A percentile compares a stretch with the other conserved stretches of the same genome.
These are phyloP conservation scores for Fusarium secorum DNA, from an alignment of 2,329 filamentous ascomycete species.

Conservation along the genomic window DNA sequence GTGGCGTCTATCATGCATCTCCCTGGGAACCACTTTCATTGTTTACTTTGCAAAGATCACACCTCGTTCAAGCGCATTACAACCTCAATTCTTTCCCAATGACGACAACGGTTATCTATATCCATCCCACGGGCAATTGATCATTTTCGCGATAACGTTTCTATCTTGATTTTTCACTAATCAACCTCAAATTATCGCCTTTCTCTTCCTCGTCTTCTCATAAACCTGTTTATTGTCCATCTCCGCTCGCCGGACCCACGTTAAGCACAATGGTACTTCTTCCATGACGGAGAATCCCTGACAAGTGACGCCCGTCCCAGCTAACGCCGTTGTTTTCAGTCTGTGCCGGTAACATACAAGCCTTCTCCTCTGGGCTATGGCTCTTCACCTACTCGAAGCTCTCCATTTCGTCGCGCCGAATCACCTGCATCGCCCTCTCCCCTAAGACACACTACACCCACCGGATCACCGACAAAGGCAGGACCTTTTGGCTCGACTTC, in stretches of 20 bases:
- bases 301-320: conserved; percentile 35
- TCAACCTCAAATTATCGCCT: conserved; percentile 1
- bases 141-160: background rate
- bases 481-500: conserved; percentile 41
- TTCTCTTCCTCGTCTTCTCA: conserved; percentile 7
- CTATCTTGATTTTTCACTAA: background rate
- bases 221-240: conserved; percentile 32
- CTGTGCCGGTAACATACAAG: conserved; percentile 68
- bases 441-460: conserved; percentile 70
- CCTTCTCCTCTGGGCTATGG: conserved; percentile 76
- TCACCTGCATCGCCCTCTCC: conserved; percentile 71
- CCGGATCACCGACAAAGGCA: conserved; percentile 65
- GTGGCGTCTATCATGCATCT: conserved; percentile 32
- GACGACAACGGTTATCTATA: conserved; percentile 28
- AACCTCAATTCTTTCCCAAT: conserved; percentile 26
- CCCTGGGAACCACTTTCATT: conserved; percentile 38
- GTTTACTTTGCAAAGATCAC: conserved; percentile 40
- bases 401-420: conserved; percentile 69
- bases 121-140: conserved; percentile 9
- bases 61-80: conserved; percentile 20
- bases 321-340: conserved; percentile 52
- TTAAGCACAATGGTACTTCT: conserved; percentile 46
- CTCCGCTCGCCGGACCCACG: conserved; percentile 41
- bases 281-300: conserved; percentile 38
- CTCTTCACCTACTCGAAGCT: conserved; percentile 66